Evolutionary conservation across 345 rosid genomes (phyloP), one percentile per base, ranked within the genome.

Genomic region (Abelmoschus esculentus): DNA sequence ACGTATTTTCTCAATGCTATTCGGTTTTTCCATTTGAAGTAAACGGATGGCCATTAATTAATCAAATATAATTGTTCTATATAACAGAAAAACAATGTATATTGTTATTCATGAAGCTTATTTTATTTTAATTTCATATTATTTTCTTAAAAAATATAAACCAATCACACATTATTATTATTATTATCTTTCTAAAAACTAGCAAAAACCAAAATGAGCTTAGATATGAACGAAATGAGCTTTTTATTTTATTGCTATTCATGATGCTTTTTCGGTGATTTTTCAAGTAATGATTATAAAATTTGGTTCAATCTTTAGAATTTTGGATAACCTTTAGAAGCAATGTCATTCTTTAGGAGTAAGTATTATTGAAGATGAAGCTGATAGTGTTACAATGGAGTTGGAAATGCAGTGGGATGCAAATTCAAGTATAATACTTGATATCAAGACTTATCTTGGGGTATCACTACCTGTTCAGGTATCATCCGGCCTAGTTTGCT

Each of bases 341-440:
- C 62, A 12, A 12, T 22, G 17, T 55, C 13, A 22, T 66, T 70
- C 44, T 69, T 7, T 72, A 95, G 99, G 99, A 72, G 89, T 95
- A 76, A 80, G 85, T 32, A 78, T 95, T 70, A 58, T 95, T 63
- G 96, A 95, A 19, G 92, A 84, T 61, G 87, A 81, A 60, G 72
- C 50, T 32, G 72, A 76, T 46, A 83, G 88, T 29, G 70, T 91
- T 69, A 95, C 89, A n/a, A 85, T 91, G 93, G 99, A 95, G 80
- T 78, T 95, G 82, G 99, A 95, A 75, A 86, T 95, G 93, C 83
- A 89, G 40, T 95, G 99, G 99, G 99, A 95, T 85, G 99, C 92
- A 19, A 91, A 95, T 82, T 91, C 97, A 69, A 91, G 76, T 79
- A 88, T 95, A 71, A 75, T 89, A 60, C 90, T 91, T 52, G 96